phyloP scores from a whole-genome alignment of 306 rosid genomes.

The Begonia peltatifolia region DNA sequence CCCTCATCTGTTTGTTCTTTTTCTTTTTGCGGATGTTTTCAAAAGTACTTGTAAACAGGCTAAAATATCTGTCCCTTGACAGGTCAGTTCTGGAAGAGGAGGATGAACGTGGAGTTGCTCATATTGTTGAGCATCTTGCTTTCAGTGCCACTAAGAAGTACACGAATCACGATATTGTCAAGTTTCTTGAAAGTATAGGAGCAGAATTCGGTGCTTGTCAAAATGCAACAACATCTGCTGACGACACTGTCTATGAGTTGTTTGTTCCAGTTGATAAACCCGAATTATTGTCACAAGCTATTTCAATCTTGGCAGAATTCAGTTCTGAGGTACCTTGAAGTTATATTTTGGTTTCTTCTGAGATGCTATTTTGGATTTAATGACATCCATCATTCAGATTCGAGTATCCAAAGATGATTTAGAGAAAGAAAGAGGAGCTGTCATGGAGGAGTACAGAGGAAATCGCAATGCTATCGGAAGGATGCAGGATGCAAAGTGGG shows the following conservation, averaged over 20 bases:
- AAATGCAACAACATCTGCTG: conserved; percentile 79
- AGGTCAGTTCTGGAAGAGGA: conserved; percentile 98
- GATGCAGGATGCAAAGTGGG: conserved; percentile 93
- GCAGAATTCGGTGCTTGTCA: conserved; percentile 97
- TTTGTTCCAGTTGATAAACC: conserved; percentile 93
- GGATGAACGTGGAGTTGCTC: conserved; percentile 94
- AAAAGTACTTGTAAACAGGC: conserved; percentile 8
- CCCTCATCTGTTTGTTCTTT: neutral
- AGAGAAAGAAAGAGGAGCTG: conserved; percentile 90
- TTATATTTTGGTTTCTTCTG: neutral
- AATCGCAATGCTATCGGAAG: conserved; percentile 89
- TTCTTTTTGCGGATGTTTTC: neutral
- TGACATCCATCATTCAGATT: conserved; percentile 29
- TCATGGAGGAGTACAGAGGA: conserved; percentile 85
- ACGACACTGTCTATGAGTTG: conserved; percentile 78
- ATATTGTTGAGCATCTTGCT: conserved; percentile 93
- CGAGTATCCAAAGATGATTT: conserved; percentile 79
- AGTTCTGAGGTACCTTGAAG: conserved; percentile 62
- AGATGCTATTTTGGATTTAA: conserved; percentile 2
- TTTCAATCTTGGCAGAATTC: conserved; percentile 80
- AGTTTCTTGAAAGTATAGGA: conserved; percentile 83
- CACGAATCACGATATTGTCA: conserved; percentile 76
- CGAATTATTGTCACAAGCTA: conserved; percentile 67
- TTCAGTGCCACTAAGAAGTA: conserved; percentile 79
- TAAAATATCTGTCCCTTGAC: conserved; percentile 28